These are phyloP conservation scores for Lathyrus tuberosus DNA, from an alignment of 306 rosid genomes.

Conservation along the genomic window DNA sequence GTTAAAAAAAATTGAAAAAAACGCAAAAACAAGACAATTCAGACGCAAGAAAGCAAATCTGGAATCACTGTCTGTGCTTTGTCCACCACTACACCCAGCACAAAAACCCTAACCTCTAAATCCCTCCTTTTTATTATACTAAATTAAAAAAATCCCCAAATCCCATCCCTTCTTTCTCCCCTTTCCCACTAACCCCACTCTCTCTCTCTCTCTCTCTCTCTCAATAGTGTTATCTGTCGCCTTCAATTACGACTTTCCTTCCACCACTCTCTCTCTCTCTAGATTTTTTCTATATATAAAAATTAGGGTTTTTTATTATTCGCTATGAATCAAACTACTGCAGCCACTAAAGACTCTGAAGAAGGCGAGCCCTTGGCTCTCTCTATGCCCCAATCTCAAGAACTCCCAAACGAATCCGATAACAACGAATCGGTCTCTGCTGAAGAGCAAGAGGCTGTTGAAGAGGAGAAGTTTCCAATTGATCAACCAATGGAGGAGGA, in stretches of 20 bases:
- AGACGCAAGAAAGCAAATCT: background rate
- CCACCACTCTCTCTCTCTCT: constrained; percentile 57
- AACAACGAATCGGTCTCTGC: constrained; percentile 45
- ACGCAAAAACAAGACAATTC: background rate
- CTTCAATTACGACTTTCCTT: constrained; percentile 89
- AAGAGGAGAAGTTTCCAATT: constrained; percentile 36
- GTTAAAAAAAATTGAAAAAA: background rate
- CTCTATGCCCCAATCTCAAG: constrained; percentile 42
- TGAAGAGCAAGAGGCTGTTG: constrained; percentile 48
- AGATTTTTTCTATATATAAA: constrained; percentile 49
- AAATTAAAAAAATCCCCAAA: constrained; percentile 42
- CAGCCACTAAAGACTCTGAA: constrained; percentile 61
- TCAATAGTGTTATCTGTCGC: constrained; percentile 89
- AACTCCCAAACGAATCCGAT: constrained; percentile 44
- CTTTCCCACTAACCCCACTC: constrained; percentile 48
- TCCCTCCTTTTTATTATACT: constrained; percentile 21
- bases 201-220: constrained; percentile 43
- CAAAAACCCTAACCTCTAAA: constrained; percentile 34
- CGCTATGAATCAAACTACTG: constrained; percentile 65
- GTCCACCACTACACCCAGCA: constrained; percentile 14
- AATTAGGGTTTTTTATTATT: constrained; percentile 48
- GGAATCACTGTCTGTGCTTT: constrained; percentile 12
- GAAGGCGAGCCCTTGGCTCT: constrained; percentile 62
- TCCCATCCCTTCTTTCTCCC: constrained; percentile 39
- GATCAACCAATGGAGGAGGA: constrained; percentile 84